Percentiles rank a stretch among this genome's conserved stretches.
phyloP scores from a whole-genome alignment of 139 green algal species.

The Chlorella sp. region DNA sequence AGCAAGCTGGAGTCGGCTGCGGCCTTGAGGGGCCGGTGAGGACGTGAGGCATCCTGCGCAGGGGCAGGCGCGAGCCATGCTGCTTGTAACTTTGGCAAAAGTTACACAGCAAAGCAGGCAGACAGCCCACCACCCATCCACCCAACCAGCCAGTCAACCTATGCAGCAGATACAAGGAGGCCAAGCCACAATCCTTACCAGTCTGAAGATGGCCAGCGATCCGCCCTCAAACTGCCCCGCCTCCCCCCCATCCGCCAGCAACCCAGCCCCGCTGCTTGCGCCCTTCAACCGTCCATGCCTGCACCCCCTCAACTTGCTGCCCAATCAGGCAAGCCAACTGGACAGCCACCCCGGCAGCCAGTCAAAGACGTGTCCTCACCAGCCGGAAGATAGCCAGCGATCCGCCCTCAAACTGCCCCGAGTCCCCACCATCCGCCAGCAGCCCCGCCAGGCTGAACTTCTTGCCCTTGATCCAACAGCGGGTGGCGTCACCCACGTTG shows the following conservation, averaged over 20 bases:
- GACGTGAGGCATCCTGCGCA: not conserved
- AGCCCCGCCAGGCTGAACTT: slow-evolving; percentile 63
- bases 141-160: too few species aligned
- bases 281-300: too few species aligned
- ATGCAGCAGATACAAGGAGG: too few species aligned
- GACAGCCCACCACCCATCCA: too few species aligned
- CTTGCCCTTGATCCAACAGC: slow-evolving; percentile 75
- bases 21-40: not conserved
- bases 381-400: slow-evolving; percentile 52
- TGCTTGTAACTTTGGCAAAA: not conserved
- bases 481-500: slow-evolving; percentile 52
- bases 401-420: slow-evolving; percentile 42
- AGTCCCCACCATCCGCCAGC: slow-evolving; percentile 47
- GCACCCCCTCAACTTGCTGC: too few species aligned
- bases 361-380: not conserved
- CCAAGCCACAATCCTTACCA: not conserved
- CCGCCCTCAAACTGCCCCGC: slow-evolving; percentile 40
- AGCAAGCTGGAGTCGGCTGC: not conserved
- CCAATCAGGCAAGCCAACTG: too few species aligned
- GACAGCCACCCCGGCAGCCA: too few species aligned
- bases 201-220: slow-evolving; percentile 47
- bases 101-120: not conserved
- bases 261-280: too few species aligned
- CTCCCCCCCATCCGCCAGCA: not conserved
- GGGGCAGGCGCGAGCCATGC: not conserved